Evolutionary conservation across 192 early-diverging fungal genomes (phyloP), one percentile per base, ranked within the genome.

Genomic region (Dissophora ornata): DNA sequence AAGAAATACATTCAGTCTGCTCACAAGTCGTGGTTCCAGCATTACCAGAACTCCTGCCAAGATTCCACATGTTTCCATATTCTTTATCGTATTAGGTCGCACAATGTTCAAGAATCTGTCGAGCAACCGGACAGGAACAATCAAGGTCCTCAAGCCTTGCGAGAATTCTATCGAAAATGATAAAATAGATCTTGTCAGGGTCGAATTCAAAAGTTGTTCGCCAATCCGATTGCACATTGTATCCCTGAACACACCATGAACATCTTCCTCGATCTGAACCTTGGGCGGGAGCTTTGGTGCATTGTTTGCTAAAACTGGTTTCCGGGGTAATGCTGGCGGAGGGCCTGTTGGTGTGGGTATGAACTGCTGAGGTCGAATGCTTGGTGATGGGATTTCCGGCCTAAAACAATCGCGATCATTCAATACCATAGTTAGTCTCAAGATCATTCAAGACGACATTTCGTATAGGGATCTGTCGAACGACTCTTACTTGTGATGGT

Each of bases 51-150:
- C 83, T 30, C 95, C 95, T 57, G 87, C 91, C 13, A 97, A 80
- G 19, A 97, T 89, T 4, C 91, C 95, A 77, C 95, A 95, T 1
- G 95, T 97, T 63, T 97, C 95, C 19, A 97, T 71, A 61, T 96
- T 97, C 22, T 83, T 82, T 4, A 56, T 57, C 1, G 95, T 97
- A 71, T 97, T 95, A 7, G 34, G 34, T 10, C 69, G 59, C 1
- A 95, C 94, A 55, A 95, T 87, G 47, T 81, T 78, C 32, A 93
- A 65, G 53, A 97, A 97, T 30, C 83, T 82, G 2, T 89, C 84
- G 10, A 91, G 70, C 25, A 96, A 73, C 9, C 82, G 79, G n/a
- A 71, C 62, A 34, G 94, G 94, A 16, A 95, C 60, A 48, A 83
- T 79, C 26, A 96, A 71, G 15, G 71, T 82, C 41, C 94, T 86